Percentiles rank a stretch among this genome's conserved stretches.
Evolutionary conservation across 1,139 yeast genomes (phyloP).

Genomic region (Pichia sp.): DNA sequence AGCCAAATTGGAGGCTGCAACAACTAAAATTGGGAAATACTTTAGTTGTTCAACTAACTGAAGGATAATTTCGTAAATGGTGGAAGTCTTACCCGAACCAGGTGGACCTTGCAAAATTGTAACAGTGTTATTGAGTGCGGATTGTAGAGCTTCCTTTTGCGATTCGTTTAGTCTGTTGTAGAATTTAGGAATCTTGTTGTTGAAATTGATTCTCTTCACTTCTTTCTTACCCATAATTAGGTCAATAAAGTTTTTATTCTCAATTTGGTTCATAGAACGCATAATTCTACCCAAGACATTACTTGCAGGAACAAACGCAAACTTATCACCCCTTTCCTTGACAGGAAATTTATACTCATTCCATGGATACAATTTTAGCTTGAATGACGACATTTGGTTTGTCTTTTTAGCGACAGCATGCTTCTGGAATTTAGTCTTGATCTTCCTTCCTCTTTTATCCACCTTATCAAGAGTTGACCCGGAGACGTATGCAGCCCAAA

Average conservation of each 20-base stretch:
- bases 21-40: constrained; percentile 53
- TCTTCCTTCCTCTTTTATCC: constrained; percentile 16
- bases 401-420: constrained; percentile 11
- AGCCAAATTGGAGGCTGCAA: constrained; percentile 72
- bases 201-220: constrained; percentile 51
- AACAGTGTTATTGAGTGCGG: constrained; percentile 57
- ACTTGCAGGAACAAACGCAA: constrained; percentile 54
- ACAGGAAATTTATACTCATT: constrained; percentile 44
- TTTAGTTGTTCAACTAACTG: constrained; percentile 40
- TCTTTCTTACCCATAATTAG: constrained; percentile 56
- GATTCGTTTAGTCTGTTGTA: constrained; percentile 51
- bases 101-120: constrained; percentile 96
- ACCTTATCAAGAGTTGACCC: constrained; percentile 29
- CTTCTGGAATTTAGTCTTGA: constrained; percentile 6
- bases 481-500: constrained; percentile 42
- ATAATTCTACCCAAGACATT: constrained; percentile 56
- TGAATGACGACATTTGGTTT: constrained; percentile 17
- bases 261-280: constrained; percentile 55
- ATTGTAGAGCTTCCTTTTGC: constrained; percentile 61
- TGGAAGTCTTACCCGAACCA: constrained; percentile 97
- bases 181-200: constrained; percentile 41
- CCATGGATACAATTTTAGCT: constrained; percentile 53
- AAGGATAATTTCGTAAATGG: constrained; percentile 69
- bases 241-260: constrained; percentile 49
- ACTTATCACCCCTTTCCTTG: constrained; percentile 21